Evolutionary conservation across 2,329 filamentous ascomycete genomes (phyloP), one percentile per base, ranked within the genome.

Genomic region (Arthrobotrys megalospora): DNA sequence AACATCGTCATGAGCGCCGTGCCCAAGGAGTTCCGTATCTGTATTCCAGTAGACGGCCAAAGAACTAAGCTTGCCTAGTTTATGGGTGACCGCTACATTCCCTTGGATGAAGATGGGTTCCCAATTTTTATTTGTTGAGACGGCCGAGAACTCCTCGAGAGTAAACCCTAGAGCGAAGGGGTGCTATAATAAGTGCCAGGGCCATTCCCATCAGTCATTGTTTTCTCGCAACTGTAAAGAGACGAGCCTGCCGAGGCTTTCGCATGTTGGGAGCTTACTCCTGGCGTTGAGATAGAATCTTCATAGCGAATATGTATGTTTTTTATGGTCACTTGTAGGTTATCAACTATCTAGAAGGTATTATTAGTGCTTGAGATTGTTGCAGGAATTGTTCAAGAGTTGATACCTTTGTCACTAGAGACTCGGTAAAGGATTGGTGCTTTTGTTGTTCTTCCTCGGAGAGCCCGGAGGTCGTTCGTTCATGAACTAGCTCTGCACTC

Each of bases 281-380:
- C 94, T 0, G 95, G 94, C 8, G 94, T 93, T 19, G 96, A 96
- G 82, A 99, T 93, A 12, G 95, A 94, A 85, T 99, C 96, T 85
- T 99, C 96, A 85, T 99, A 99, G 82, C 96, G 93, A 80, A 99
- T 90, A 84, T 99, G 96, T 77, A 99, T 97, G 84, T 98, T 99
- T 87, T 97, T 98, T 85, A 99, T 91, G 24, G 92, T 96, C 82
- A 99, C 93, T 85, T 99, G 96, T 47, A 99, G 88, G 83, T 99
- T 99, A 87, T 99, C 96, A 83, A 98, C 93, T 83, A 99, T 97
- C 81, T 81, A 69, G n/a, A 12, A 12, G 16, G 0, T 32, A 6
- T 6, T 5, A 24, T 68, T 21, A 50, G 41, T 34, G 14, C 12
- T 24, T 28, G 43, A 6, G 19, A 41, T 34, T 28, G 32, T 24